phyloP scores from a whole-genome alignment of 2,329 filamentous ascomycete genomes.

The Alternaria infectoria region DNA sequence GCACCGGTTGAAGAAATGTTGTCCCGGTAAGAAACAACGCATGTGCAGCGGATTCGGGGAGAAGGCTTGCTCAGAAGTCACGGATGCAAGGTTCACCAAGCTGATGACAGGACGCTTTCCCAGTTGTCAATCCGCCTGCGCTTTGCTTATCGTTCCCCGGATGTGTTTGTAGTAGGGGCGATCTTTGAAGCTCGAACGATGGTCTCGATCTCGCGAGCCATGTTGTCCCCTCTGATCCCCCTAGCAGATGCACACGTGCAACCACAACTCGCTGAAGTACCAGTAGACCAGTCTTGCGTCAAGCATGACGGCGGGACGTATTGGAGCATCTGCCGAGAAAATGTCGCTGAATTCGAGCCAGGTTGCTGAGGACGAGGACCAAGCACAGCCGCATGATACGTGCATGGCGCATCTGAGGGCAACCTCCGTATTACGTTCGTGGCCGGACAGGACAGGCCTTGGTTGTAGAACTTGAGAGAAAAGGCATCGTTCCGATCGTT shows the following conservation, averaged over 20 bases:
- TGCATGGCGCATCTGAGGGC: background rate
- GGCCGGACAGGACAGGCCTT: background rate
- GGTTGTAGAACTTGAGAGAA: background rate
- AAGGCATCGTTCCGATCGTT: background rate
- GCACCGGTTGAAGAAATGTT: background rate
- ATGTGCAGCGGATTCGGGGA: background rate
- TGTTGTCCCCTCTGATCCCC: background rate
- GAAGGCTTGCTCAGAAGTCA: background rate
- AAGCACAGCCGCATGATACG: constrained; percentile 2
- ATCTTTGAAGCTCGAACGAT: background rate
- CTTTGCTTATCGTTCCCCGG: background rate
- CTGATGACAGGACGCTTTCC: too few species aligned
- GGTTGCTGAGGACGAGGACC: background rate
- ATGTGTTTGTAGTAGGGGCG: background rate
- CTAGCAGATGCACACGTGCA: constrained; percentile 3
- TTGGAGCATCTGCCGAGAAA: background rate
- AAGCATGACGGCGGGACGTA: background rate
- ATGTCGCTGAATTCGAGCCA: background rate
- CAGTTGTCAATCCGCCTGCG: background rate
- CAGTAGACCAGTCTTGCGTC: constrained; percentile 1
- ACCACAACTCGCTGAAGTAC: constrained; percentile 5
- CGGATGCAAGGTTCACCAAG: background rate
- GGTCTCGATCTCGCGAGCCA: constrained; percentile 3
- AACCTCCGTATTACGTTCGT: background rate
- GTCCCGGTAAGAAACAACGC: background rate